Percentiles rank a stretch among this genome's conserved stretches.
Conservation (phyloP, 1,284 basidiomycete species). For the Marasmius tenuissimus region DNA sequence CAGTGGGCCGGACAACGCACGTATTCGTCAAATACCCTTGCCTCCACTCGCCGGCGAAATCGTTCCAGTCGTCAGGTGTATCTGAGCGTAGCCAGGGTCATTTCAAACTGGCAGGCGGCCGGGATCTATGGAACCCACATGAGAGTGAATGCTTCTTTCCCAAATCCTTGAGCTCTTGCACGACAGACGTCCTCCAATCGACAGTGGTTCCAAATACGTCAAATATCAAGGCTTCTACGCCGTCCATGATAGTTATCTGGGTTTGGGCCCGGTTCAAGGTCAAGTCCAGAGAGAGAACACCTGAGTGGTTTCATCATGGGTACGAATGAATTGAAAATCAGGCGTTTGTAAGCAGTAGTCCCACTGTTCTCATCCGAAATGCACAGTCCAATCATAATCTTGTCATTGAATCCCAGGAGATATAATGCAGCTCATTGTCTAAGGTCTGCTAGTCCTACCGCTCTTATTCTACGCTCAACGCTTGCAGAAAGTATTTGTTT, state of each 20-base stretch:
- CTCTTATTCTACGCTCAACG: too few species aligned
- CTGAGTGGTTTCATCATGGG: background rate
- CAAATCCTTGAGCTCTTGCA: constrained; percentile 35
- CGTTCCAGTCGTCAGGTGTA: constrained; percentile 37
- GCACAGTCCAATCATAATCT: too few species aligned
- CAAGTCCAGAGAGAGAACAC: background rate
- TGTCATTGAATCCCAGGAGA: too few species aligned
- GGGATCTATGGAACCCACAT: background rate
- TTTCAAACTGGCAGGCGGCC: background rate
- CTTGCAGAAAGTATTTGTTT: too few species aligned
- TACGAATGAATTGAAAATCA: background rate
- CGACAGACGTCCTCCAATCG: constrained; percentile 56
- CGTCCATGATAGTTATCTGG: constrained; percentile 16
- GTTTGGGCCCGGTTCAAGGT: background rate
- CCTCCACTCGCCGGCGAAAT: constrained; percentile 60
- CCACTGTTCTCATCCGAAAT: too few species aligned
- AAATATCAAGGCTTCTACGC: constrained; percentile 57
- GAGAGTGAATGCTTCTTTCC: constrained; percentile 26
- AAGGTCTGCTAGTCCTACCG: too few species aligned
- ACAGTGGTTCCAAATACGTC: constrained; percentile 68
- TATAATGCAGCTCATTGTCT: too few species aligned
- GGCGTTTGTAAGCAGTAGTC: too few species aligned
- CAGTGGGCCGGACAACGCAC: constrained; percentile 30
- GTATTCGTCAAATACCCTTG: constrained; percentile 45
- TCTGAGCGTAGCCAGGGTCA: background rate